phyloP scores from a whole-genome alignment of 331 rosid genomes.

The Phaseolus coccineus region DNA sequence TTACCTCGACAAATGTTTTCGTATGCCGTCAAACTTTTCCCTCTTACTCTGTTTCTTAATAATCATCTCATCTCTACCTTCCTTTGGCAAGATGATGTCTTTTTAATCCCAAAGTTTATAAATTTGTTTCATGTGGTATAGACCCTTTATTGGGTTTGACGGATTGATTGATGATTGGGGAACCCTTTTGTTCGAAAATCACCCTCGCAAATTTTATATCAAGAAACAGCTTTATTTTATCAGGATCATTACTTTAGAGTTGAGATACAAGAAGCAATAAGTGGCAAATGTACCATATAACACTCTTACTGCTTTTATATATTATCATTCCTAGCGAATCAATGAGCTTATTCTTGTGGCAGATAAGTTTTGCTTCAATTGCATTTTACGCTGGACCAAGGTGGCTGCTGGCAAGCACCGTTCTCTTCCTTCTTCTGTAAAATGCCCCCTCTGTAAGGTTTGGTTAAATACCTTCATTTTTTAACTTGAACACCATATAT shows the following conservation, averaged over 20 bases:
- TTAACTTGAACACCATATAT: conserved; percentile 21
- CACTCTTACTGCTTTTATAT: background rate
- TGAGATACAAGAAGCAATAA: conserved; percentile 4
- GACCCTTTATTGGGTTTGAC: background rate
- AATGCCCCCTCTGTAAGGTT: conserved; percentile 97
- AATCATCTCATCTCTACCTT: background rate
- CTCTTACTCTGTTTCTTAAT: background rate
- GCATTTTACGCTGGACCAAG: conserved; percentile 86
- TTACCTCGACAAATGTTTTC: conserved; percentile 80
- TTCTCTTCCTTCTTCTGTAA: conserved; percentile 60
- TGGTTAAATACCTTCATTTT: conserved; percentile 17
- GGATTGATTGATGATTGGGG: background rate
- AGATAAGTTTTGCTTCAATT: conserved; percentile 88
- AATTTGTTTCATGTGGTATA: background rate
- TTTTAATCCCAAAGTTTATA: background rate
- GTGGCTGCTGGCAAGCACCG: conserved; percentile 67
- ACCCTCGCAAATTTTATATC: background rate
- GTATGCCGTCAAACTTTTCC: conserved; percentile 46
- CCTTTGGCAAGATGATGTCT: background rate
- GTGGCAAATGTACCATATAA: background rate
- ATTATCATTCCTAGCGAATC: background rate
- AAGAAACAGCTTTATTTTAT: background rate
- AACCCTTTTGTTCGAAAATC: background rate
- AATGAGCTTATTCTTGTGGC: conserved; percentile 42
- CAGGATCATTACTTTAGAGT: conserved; percentile 10